Conservation (phyloP, 768 basidiomycete genomes). For the Mycena capillaripes region DNA sequence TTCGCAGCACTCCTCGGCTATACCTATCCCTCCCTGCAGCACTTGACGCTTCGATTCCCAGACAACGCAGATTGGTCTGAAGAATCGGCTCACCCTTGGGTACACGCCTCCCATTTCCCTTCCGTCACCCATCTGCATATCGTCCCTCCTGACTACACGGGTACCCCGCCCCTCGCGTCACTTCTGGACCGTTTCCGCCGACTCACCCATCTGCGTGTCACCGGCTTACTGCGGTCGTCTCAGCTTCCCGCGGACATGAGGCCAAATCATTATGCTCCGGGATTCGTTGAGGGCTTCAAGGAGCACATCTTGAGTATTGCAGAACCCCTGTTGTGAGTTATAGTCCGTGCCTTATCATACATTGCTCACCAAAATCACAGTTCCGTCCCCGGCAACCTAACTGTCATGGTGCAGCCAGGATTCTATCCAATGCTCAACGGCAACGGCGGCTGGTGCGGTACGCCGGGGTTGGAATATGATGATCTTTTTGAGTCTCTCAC, state of each 20-base stretch:
- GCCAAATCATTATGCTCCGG: too few relatives aligned
- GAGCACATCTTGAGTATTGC: too few relatives aligned
- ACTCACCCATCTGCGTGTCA: background rate
- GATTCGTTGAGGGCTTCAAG: background rate
- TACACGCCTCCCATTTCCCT: background rate
- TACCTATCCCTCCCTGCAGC: background rate
- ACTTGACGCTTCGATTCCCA: too few relatives aligned
- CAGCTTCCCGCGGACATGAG: too few relatives aligned
- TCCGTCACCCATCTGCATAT: background rate
- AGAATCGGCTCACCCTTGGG: background rate
- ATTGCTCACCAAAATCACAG: too few relatives aligned
- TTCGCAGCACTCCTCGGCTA: background rate
- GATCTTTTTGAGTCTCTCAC: background rate
- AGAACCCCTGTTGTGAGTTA: too few relatives aligned
- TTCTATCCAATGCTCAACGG: background rate
- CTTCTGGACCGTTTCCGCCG: background rate
- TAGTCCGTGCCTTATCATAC: too few relatives aligned
- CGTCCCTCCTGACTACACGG: background rate
- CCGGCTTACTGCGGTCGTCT: background rate
- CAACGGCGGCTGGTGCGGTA: background rate
- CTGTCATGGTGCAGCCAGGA: background rate
- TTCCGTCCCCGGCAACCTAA: background rate
- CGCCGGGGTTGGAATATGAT: background rate
- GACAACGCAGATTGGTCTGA: too few relatives aligned
- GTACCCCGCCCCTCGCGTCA: background rate